These are phyloP conservation scores for Hypoxylon sp. DNA, from an alignment of 2,329 filamentous ascomycete species.

Conservation along the genomic window DNA sequence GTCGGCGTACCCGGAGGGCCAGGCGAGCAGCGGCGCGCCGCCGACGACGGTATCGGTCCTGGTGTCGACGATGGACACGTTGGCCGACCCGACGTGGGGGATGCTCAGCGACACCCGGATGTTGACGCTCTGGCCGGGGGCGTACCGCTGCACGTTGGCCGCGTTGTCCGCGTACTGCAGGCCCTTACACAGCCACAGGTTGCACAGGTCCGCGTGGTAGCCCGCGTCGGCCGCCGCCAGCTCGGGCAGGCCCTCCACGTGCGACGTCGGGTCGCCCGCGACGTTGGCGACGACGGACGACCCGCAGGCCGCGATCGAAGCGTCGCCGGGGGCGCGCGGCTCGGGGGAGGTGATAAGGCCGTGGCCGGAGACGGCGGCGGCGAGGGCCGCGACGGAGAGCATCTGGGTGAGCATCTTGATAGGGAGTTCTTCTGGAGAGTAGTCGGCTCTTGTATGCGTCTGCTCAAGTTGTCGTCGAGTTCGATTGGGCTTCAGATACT, in stretches of 20 bases:
- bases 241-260: slow-evolving; percentile 50
- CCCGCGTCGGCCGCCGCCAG: slow-evolving; percentile 45
- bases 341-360: slow-evolving; percentile 45
- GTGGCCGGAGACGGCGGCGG: slow-evolving; percentile 44
- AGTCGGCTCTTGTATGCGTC: background rate
- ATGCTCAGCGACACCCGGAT: slow-evolving; percentile 59
- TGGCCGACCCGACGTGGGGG: slow-evolving; percentile 61
- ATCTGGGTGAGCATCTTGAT: slow-evolving; percentile 41
- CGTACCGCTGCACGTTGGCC: slow-evolving; percentile 53
- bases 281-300: slow-evolving; percentile 43
- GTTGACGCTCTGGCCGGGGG: slow-evolving; percentile 57
- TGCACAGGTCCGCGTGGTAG: slow-evolving; percentile 45
- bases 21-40: slow-evolving; percentile 49
- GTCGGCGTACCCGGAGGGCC: slow-evolving; percentile 48
- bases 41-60: slow-evolving; percentile 55
- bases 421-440: background rate
- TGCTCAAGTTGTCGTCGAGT: background rate
- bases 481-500: slow-evolving; percentile 13
- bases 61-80: slow-evolving; percentile 62
- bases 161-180: slow-evolving; percentile 56
- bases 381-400: slow-evolving; percentile 40
- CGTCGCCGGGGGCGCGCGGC: slow-evolving; percentile 43
- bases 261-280: slow-evolving; percentile 47
- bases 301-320: slow-evolving; percentile 46
- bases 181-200: slow-evolving; percentile 57